A percentile compares a stretch with the other conserved stretches of the same genome.
phyloP scores from a whole-genome alignment of 352 stramenopile species.

The Phytophthora meadii region DNA sequence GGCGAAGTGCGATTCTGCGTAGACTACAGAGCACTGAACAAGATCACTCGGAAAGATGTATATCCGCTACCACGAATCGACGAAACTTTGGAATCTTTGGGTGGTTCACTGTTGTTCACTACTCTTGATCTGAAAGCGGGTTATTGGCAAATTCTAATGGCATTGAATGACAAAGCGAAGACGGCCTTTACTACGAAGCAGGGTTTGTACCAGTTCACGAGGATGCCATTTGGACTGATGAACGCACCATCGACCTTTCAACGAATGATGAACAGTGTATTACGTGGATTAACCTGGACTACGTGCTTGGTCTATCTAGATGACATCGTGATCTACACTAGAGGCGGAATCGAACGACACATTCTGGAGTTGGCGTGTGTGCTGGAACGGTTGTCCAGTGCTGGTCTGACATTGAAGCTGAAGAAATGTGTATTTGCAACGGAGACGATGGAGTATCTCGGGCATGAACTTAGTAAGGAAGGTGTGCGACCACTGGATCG shows the following conservation, averaged over 20 bases:
- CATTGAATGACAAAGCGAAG: background rate
- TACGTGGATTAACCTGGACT: background rate
- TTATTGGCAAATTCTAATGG: background rate
- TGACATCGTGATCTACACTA: background rate
- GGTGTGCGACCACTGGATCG: background rate
- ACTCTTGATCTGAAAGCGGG: background rate
- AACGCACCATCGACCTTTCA: conserved; percentile 2
- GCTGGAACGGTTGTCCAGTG: background rate
- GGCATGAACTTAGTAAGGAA: background rate
- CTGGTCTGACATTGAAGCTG: background rate
- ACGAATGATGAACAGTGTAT: background rate
- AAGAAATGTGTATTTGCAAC: conserved; percentile 2
- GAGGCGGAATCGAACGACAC: background rate
- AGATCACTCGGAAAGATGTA: background rate
- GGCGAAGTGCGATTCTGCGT: conserved; percentile 1
- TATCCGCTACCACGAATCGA: background rate
- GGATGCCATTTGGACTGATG: background rate
- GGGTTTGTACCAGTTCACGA: background rate
- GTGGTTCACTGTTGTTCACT: background rate
- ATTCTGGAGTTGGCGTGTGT: background rate
- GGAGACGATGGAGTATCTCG: background rate
- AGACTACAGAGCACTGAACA: conserved; percentile 1
- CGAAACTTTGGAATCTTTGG: background rate
- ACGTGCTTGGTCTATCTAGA: background rate
- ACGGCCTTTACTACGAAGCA: conserved; percentile 1